Evolutionary conservation across 192 early-diverging fungal species (phyloP).

Genomic region (Coemansia sp.): DNA sequence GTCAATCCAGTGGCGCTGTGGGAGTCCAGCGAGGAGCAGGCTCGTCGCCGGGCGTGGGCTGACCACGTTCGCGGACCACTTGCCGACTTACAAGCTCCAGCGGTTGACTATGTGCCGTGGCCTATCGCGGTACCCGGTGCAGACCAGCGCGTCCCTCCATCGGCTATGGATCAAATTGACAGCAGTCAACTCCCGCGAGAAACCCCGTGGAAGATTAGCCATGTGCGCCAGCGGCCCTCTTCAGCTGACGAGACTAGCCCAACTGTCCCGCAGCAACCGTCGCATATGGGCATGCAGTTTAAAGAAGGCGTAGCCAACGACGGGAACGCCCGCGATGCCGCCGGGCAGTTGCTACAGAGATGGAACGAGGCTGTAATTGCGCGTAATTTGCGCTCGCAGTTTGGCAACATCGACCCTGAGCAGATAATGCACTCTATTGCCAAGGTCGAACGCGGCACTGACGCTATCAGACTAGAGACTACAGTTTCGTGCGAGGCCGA

Average conservation of each 20-base stretch:
- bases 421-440: slow-evolving; percentile 33
- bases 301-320: slow-evolving; percentile 57
- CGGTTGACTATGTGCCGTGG: neutral
- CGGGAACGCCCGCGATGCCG: slow-evolving; percentile 49
- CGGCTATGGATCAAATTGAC: slow-evolving; percentile 48
- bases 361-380: slow-evolving; percentile 56
- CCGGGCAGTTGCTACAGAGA: slow-evolving; percentile 46
- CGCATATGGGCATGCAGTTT: slow-evolving; percentile 44
- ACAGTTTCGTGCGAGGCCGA: slow-evolving; percentile 57
- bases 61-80: slow-evolving; percentile 27
- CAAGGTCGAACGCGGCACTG: slow-evolving; percentile 41
- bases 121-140: neutral
- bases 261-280: slow-evolving; percentile 11
- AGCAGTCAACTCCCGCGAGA: slow-evolving; percentile 53
- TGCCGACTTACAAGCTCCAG: neutral
- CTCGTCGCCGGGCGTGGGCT: slow-evolving; percentile 49
- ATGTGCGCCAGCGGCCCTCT: slow-evolving; percentile 49
- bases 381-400: slow-evolving; percentile 31
- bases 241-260: neutral
- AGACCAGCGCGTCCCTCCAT: slow-evolving; percentile 21
- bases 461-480: slow-evolving; percentile 54
- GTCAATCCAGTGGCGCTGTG: slow-evolving; percentile 54
- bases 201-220: slow-evolving; percentile 56
- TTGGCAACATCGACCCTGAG: slow-evolving; percentile 22
- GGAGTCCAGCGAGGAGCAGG: slow-evolving; percentile 56